Percentiles rank a stretch among this genome's conserved stretches.
Evolutionary conservation across 768 basidiomycete species (phyloP).

Genomic region (Mycena galericulata): DNA sequence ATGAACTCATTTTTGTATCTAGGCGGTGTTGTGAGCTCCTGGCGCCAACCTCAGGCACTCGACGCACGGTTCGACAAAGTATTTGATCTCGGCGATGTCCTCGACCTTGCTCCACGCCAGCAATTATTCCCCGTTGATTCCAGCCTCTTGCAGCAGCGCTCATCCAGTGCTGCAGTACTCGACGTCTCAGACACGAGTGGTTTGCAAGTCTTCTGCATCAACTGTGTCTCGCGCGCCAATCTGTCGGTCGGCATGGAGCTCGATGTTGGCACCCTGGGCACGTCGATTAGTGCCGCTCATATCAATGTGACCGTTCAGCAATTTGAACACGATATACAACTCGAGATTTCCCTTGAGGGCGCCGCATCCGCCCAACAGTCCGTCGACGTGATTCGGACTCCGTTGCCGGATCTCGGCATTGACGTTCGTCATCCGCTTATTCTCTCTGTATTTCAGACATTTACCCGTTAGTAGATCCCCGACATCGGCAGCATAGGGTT

Average conservation of each 20-base stretch:
- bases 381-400: constrained; percentile 1
- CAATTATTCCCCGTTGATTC: neutral
- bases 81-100: neutral
- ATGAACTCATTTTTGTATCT: neutral
- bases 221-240: constrained; percentile 12
- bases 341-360: constrained; percentile 15
- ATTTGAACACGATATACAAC: constrained; percentile 21
- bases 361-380: neutral
- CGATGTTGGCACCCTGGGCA: neutral
- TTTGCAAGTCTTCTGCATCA: constrained; percentile 22
- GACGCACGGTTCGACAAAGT: neutral
- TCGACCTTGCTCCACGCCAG: constrained; percentile 14
- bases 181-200: neutral
- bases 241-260: constrained; percentile 26
- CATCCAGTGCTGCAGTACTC: neutral
- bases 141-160: neutral
- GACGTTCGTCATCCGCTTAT: neutral
- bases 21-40: neutral
- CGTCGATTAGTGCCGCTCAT: neutral
- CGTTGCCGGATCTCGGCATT: constrained; percentile 16
- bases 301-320: constrained; percentile 22
- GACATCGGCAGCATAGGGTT: constrained; percentile 10
- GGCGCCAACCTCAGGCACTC: neutral
- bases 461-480: neutral
- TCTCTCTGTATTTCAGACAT: neutral